phyloP scores from a whole-genome alignment of 108 stramenopile genomes.

The Nannochloropsis salina region DNA sequence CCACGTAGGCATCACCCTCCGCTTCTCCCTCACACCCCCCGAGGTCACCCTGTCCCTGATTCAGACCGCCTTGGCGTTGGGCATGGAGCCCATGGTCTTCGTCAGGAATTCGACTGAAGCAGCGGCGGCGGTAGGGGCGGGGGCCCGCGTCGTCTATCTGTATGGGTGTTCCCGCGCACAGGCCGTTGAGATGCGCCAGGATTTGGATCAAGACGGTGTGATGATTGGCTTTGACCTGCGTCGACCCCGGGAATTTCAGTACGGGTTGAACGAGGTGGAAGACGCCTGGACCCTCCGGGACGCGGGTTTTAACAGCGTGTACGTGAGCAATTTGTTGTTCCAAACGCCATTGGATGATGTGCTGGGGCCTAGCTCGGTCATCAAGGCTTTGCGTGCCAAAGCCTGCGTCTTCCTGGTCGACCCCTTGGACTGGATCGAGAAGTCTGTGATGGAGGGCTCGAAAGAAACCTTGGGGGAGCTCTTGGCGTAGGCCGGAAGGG shows the following conservation, averaged over 20 bases:
- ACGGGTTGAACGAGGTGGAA: background rate
- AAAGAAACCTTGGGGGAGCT: constrained; percentile 8
- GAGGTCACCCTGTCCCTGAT: background rate
- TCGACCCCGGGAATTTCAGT: background rate
- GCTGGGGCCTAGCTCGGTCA: background rate
- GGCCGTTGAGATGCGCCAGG: background rate
- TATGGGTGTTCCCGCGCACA: background rate
- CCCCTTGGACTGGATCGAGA: constrained; percentile 14
- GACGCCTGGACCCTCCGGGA: background rate
- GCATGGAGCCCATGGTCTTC: background rate
- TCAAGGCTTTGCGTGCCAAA: background rate
- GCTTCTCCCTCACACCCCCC: background rate
- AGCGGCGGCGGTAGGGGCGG: constrained; percentile 1
- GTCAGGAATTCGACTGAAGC: background rate
- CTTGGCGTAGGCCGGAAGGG: background rate
- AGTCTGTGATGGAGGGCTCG: background rate
- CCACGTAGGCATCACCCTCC: background rate
- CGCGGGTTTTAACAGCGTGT: background rate
- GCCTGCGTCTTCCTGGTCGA: background rate
- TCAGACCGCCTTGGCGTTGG: background rate
- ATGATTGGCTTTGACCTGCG: background rate
- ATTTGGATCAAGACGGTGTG: background rate
- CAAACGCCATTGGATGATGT: constrained; percentile 3
- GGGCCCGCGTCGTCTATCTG: background rate
- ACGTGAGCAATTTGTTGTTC: background rate